Evolutionary conservation across 345 rosid genomes (phyloP).

Genomic region (Bruguiera gymnorhiza): DNA sequence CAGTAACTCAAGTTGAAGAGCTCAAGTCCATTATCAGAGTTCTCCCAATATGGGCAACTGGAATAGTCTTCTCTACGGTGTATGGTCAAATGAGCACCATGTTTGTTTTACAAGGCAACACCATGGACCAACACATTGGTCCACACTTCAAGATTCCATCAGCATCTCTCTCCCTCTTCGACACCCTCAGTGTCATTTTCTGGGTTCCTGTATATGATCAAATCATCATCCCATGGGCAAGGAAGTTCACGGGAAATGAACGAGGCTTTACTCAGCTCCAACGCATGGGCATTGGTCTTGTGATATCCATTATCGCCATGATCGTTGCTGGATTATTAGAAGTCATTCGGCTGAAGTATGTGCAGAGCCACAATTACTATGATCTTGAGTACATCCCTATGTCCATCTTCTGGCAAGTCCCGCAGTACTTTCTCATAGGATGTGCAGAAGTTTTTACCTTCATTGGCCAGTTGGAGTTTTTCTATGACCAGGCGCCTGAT

Average conservation of each 20-base stretch:
- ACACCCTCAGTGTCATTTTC: conserved; percentile 82
- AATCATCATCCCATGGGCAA: conserved; percentile 57
- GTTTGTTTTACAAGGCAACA: conserved; percentile 92
- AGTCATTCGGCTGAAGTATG: conserved; percentile 52
- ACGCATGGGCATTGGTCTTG: conserved; percentile 86
- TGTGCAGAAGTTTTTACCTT: conserved; percentile 89
- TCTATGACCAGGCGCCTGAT: conserved; percentile 94
- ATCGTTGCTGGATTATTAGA: conserved; percentile 63
- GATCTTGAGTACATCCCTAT: conserved; percentile 51
- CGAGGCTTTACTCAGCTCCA: conserved; percentile 95
- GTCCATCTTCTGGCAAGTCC: conserved; percentile 95
- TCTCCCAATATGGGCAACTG: conserved; percentile 89
- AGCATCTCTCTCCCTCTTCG: conserved; percentile 85
- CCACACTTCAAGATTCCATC: conserved; percentile 73
- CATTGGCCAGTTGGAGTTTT: conserved; percentile 83
- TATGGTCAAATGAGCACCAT: conserved; percentile 89
- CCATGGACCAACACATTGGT: conserved; percentile 86
- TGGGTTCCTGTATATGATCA: conserved; percentile 80
- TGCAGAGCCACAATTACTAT: conserved; percentile 53
- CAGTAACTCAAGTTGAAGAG: conserved; percentile 93
- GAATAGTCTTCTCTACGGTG: conserved; percentile 75
- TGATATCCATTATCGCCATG: conserved; percentile 77
- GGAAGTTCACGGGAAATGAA: conserved; percentile 66
- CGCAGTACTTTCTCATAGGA: conserved; percentile 78
- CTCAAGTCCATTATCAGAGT: conserved; percentile 71